These are phyloP conservation scores for Euphrasia arctica DNA, from an alignment of 305 asterid species.

Conservation along the genomic window DNA sequence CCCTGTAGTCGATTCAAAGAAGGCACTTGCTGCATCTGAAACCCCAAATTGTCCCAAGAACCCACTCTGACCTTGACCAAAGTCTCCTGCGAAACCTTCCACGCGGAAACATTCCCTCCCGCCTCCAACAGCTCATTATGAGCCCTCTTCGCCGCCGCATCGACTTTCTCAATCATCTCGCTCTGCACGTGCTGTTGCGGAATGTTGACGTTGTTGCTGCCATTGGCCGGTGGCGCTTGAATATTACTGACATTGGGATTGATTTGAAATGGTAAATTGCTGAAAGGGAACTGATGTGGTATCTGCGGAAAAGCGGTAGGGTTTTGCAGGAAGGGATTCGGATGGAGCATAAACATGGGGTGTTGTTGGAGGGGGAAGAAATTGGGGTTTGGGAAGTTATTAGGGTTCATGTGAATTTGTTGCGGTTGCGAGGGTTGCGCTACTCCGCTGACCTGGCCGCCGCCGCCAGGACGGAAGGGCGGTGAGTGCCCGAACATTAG, in stretches of 20 bases:
- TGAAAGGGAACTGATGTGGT: constrained; percentile 23
- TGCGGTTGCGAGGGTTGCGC: constrained; percentile 32
- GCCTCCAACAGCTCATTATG: constrained; percentile 42
- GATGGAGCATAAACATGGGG: constrained; percentile 35
- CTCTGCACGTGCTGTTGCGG: constrained; percentile 33
- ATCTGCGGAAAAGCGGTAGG: constrained; percentile 29
- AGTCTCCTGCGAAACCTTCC: constrained; percentile 80
- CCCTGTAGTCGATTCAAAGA: constrained; percentile 48
- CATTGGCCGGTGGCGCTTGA: constrained; percentile 25
- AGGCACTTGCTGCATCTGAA: constrained; percentile 78
- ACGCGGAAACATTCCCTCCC: constrained; percentile 56
- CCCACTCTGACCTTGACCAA: constrained; percentile 47
- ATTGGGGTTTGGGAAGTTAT: constrained; percentile 39
- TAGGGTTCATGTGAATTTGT: constrained; percentile 34
- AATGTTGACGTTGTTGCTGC: constrained; percentile 7
- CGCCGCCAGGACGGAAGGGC: constrained; percentile 31
- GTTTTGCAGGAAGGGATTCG: constrained; percentile 37
- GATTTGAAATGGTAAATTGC: constrained; percentile 29
- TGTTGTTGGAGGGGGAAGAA: constrained; percentile 35
- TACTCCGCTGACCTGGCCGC: constrained; percentile 37
- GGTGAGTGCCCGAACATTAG: constrained; percentile 30
- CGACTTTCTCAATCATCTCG: constrained; percentile 48
- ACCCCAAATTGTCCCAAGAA: constrained; percentile 85
- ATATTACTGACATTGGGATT: constrained; percentile 21
- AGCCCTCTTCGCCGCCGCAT: constrained; percentile 53